Conservation (phyloP, 2,329 filamentous ascomycete species). For the Penicillium hesseltinei region DNA sequence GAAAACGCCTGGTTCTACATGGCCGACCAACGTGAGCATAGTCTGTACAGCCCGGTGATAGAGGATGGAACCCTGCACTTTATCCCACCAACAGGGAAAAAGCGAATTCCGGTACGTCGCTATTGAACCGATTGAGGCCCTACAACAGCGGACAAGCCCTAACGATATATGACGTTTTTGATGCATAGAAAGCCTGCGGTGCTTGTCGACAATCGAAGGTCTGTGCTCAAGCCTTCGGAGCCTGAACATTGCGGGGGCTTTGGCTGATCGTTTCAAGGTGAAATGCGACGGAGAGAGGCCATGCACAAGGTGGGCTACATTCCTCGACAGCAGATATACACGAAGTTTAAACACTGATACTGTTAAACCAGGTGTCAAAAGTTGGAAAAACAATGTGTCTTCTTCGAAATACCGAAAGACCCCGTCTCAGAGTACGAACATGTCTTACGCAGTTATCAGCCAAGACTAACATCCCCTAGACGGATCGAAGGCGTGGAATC, state of each 20-base stretch:
- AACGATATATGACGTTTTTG: background rate
- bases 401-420: conserved; percentile 37
- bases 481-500: conserved; percentile 35
- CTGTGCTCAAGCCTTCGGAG: background rate
- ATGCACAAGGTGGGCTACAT: conserved; percentile 32
- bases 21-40: background rate
- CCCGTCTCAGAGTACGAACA: conserved; percentile 27
- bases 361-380: conserved; percentile 29
- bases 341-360: background rate
- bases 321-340: background rate
- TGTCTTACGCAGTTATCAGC: background rate
- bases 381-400: conserved; percentile 36
- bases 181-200: conserved; percentile 37
- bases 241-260: background rate
- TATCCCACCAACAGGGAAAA: conserved; percentile 31
- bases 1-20: background rate
- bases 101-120: conserved; percentile 36
- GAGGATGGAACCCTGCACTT: conserved; percentile 22
- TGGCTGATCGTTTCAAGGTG: conserved; percentile 22
- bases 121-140: background rate
- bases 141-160: background rate
- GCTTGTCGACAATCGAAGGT: conserved; percentile 41
- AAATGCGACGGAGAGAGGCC: conserved; percentile 40
- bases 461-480: conserved; percentile 17
- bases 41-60: conserved; percentile 12